phyloP scores from a whole-genome alignment of 1,284 basidiomycete species.

The Leccinum solheimii region DNA sequence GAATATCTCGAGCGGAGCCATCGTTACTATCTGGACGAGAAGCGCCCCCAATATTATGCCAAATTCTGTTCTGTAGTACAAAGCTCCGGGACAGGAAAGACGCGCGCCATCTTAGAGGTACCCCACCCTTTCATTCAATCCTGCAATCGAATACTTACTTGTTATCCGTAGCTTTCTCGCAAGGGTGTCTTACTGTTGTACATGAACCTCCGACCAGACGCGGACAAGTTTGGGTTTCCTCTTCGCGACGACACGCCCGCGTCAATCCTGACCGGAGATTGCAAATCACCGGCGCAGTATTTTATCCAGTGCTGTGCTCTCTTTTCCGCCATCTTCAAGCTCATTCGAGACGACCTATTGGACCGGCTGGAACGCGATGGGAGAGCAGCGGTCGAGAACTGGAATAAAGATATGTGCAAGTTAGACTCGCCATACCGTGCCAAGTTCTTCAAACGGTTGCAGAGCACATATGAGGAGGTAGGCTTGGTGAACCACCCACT shows the following conservation, averaged over 20 bases:
- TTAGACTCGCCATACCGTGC: not conserved
- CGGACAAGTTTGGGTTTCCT: not conserved
- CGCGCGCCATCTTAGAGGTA: not conserved
- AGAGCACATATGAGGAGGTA: not conserved
- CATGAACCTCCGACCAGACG: not conserved
- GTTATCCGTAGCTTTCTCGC: not conserved
- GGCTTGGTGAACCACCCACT: not conserved
- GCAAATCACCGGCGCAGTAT: not conserved
- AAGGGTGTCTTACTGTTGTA: not conserved
- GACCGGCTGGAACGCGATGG: not conserved
- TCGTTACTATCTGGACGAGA: not conserved
- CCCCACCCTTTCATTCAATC: not conserved
- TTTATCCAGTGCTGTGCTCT: not conserved
- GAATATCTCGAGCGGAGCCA: not conserved
- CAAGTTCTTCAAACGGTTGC: not conserved
- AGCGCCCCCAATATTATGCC: not conserved
- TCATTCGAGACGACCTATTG: not conserved
- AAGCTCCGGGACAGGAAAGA: not conserved
- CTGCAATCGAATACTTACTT: not conserved
- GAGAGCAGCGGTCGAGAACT: not conserved
- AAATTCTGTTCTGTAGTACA: not conserved
- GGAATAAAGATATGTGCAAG: not conserved
- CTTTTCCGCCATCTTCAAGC: not conserved
- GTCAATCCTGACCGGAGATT: not conserved
- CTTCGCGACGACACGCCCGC: not conserved